Percentiles rank a stretch among this genome's conserved stretches.
Evolutionary conservation across 2,329 filamentous ascomycete species (phyloP).

Genomic region (Torrubiella hemipterigena): DNA sequence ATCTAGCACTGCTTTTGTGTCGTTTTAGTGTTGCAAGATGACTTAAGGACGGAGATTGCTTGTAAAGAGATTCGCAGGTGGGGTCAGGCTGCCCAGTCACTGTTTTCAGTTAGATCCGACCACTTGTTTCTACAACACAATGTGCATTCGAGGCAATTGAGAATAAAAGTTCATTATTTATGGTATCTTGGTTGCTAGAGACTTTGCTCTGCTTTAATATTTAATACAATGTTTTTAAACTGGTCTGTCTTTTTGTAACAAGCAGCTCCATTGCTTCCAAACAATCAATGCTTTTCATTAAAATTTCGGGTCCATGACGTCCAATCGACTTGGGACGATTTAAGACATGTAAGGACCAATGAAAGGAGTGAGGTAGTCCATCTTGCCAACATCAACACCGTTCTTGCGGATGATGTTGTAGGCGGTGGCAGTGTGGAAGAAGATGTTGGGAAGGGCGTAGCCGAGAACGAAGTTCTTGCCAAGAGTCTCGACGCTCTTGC

Average conservation of each 20-base stretch:
- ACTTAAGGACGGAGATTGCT: no score
- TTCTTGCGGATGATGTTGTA: conserved; percentile 50
- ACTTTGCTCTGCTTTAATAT: no score
- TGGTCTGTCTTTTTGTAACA: background rate
- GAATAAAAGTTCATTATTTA: conserved; percentile 4
- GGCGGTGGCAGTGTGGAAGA: conserved; percentile 48
- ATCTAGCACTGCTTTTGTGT: no score
- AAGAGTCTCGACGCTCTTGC: conserved; percentile 13
- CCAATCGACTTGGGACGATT: conserved; percentile 14
- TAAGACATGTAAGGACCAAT: conserved; percentile 13
- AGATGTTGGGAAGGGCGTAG: conserved; percentile 47
- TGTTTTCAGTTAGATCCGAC: no score
- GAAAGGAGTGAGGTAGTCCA: conserved; percentile 34
- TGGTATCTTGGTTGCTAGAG: no score
- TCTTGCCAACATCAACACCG: conserved; percentile 51
- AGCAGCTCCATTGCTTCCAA: background rate
- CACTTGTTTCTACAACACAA: no score
- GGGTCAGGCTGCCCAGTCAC: no score
- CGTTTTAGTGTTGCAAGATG: no score
- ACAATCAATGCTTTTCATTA: background rate
- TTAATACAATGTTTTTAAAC: no score
- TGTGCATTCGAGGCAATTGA: no score
- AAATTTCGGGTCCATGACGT: conserved; percentile 10
- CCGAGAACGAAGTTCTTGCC: conserved; percentile 29
- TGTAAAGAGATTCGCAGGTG: no score